Evolutionary conservation across 208 protist species (phyloP), one percentile per base, ranked within the genome.

Genomic region (Crithidia acanthocephali): DNA sequence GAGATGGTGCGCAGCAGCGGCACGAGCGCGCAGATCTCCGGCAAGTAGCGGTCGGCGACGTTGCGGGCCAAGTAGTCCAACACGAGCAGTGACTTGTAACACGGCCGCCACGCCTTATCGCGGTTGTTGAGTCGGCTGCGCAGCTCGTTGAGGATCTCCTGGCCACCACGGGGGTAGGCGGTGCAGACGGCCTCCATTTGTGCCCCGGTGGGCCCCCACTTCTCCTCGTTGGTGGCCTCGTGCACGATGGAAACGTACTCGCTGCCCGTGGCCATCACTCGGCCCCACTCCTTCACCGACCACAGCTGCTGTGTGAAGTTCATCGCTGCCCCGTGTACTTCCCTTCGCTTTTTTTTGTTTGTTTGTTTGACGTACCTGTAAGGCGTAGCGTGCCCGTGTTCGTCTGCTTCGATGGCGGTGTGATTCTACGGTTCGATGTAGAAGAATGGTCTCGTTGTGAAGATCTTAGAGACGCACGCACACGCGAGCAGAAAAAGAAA

Each of bases 11-110:
- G 85, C 45, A 97, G 22, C 27, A 80, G 86, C 18, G 87, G 86
- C 15, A 90, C 68, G 13, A 93, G 53, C n/a, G 84, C 79, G 67
- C 83, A 87, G 55, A 97, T 85, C 53, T 90, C 81, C 3, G 89
- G 85, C 58, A 97, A 59, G 59, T 79, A 87, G 48, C 67, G 59
- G 60, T 95, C 88, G 0, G 58, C 42, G 0, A 87, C 79, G 72
- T 95, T 95, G 42, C 92, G 87, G 16, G 81, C 89, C 35, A 97
- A 81, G 78, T 95, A 85, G 76, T 97, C 92, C 7, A 97, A 53
- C 52, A 97, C 78, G 27, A 97, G 87, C 23, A 97, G 79, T 3
- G 86, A 80, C 69, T 97, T 97, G 80, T 97, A 97, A 74, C 92
- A 97, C 40, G 84, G 59, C 8, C 92, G 81, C 92, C 92, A 97